phyloP scores from a whole-genome alignment of 495 filamentous ascomycete species.

The Penicillium dipodomyicola region DNA sequence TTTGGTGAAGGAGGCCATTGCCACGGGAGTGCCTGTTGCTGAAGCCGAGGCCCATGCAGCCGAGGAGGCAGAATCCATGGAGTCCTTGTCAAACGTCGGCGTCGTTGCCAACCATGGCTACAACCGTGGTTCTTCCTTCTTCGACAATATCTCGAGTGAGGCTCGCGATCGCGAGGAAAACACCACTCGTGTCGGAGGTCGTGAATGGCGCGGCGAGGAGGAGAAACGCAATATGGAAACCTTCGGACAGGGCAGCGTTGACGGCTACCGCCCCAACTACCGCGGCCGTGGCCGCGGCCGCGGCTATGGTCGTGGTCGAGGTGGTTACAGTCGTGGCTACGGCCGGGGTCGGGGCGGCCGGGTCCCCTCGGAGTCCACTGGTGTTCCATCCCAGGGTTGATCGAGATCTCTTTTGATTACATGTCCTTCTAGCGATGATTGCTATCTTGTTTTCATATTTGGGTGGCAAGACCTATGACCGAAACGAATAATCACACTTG shows the following conservation, averaged over 20 bases:
- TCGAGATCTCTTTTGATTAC: constrained; percentile 3
- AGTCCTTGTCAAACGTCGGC: constrained; percentile 32
- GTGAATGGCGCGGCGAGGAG: constrained; percentile 89
- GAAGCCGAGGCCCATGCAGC: constrained; percentile 47
- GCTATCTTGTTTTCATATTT: constrained; percentile 22
- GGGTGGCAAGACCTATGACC: constrained; percentile 24
- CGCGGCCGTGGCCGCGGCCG: constrained; percentile 60
- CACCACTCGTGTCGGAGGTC: constrained; percentile 67
- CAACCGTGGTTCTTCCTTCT: constrained; percentile 84
- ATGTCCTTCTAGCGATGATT: constrained; percentile 16
- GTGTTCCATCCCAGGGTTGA: constrained; percentile 42
- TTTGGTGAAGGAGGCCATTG: constrained; percentile 85
- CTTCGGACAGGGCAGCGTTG: constrained; percentile 96
- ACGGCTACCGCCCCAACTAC: constrained; percentile 76
- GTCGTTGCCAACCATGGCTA: constrained; percentile 46
- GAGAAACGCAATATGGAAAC: constrained; percentile 96
- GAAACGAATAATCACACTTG: constrained; percentile 30
- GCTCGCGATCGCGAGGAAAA: constrained; percentile 83
- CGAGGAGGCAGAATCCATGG: constrained; percentile 35
- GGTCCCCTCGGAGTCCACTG: constrained; percentile 40
- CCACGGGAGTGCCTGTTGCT: constrained; percentile 64
- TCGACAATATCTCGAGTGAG: constrained; percentile 96
- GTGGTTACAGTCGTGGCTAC: constrained; percentile 43
- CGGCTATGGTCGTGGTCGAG: constrained; percentile 58
- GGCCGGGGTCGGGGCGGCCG: constrained; percentile 41